These are phyloP conservation scores for Cutaneotrichosporon dermatis DNA, from an alignment of 1,284 basidiomycete species.

Conservation along the genomic window DNA sequence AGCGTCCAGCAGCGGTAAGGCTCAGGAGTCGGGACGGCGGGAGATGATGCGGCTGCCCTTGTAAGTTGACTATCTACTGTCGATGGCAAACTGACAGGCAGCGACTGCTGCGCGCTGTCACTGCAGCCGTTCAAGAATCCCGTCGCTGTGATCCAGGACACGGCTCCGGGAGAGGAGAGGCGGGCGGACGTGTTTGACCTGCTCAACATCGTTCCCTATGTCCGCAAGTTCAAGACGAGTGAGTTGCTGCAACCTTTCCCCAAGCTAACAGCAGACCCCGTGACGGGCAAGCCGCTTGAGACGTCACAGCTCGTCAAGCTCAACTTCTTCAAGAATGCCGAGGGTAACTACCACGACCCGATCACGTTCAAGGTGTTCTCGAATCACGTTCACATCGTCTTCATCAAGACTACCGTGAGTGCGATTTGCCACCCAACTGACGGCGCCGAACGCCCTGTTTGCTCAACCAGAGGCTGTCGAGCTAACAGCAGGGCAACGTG, in stretches of 20 bases:
- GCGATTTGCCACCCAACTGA: background rate
- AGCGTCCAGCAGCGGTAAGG: slow-evolving; percentile 44
- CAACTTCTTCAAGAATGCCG: slow-evolving; percentile 67
- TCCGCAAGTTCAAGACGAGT: slow-evolving; percentile 65
- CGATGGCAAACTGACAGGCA: slow-evolving; percentile 11
- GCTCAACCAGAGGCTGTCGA: background rate
- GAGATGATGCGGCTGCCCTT: slow-evolving; percentile 47
- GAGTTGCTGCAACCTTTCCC: slow-evolving; percentile 35
- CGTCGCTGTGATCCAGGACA: slow-evolving; percentile 63
- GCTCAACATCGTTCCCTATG: slow-evolving; percentile 85
- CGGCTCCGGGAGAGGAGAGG: slow-evolving; percentile 38
- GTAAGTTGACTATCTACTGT: slow-evolving; percentile 27
- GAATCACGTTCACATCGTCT: slow-evolving; percentile 85
- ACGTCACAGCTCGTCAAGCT: slow-evolving; percentile 80
- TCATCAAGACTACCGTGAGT: slow-evolving; percentile 67
- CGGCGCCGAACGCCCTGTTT: no score
- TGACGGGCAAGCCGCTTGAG: slow-evolving; percentile 73
- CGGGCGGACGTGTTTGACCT: slow-evolving; percentile 63
- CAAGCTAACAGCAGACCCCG: slow-evolving; percentile 58
- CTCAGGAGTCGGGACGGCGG: slow-evolving; percentile 33
- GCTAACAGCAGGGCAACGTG: slow-evolving; percentile 45
- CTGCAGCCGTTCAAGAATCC: slow-evolving; percentile 87
- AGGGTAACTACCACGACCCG: slow-evolving; percentile 80
- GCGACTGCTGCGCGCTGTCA: slow-evolving; percentile 84
- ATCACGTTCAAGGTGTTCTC: slow-evolving; percentile 90